A percentile compares a stretch with the other conserved stretches of the same genome.
Conservation (phyloP, 495 filamentous ascomycete genomes). For the Lindgomyces ingoldianus region DNA sequence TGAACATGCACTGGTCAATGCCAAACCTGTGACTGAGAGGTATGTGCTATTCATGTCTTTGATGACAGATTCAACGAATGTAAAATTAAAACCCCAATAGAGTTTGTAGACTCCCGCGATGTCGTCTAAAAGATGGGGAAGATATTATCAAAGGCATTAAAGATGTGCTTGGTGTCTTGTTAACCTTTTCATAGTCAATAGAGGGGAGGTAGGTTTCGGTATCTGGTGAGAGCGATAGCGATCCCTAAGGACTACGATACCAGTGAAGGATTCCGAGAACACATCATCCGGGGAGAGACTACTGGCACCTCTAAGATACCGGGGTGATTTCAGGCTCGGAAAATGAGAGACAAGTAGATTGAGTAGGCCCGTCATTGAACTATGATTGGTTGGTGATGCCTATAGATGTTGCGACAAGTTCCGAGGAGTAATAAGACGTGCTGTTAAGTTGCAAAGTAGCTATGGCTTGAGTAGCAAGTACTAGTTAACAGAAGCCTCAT, state of each 20-base stretch:
- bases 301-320: background rate
- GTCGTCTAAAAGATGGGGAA: background rate
- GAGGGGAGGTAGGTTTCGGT: background rate
- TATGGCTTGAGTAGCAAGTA: background rate
- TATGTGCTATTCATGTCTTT: background rate
- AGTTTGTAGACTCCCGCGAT: background rate
- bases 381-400: background rate
- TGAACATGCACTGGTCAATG: background rate
- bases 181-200: background rate
- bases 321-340: no score
- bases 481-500: background rate
- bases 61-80: background rate
- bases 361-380: background rate
- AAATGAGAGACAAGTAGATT: background rate
- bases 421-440: background rate
- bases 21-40: background rate
- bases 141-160: background rate
- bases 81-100: constrained; percentile 2
- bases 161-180: background rate
- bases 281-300: background rate
- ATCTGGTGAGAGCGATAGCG: background rate
- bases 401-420: background rate
- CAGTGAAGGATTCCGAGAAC: background rate
- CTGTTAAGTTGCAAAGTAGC: background rate
- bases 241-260: background rate